Evolutionary conservation across 2,329 filamentous ascomycete species (phyloP).

Genomic region (Xylaria sp.): DNA sequence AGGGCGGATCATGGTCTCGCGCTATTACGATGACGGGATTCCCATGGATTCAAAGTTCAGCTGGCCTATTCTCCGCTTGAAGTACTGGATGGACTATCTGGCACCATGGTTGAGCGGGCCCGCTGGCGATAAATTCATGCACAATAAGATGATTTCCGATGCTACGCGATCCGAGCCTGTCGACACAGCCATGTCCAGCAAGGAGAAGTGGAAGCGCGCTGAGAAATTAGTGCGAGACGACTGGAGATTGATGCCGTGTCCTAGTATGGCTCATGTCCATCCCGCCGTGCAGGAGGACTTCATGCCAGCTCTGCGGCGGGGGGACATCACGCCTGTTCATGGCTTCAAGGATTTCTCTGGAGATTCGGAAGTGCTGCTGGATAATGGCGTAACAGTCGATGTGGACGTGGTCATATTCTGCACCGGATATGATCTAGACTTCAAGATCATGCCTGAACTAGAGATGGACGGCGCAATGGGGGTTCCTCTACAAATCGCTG

Average conservation of each 20-base stretch:
- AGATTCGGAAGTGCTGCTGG: constrained; percentile 33
- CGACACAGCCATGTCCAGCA: not conserved
- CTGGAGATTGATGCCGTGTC: constrained; percentile 37
- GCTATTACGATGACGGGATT: constrained; percentile 37
- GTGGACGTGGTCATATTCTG: constrained; percentile 43
- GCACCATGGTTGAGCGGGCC: constrained; percentile 33
- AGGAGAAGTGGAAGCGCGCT: constrained; percentile 30
- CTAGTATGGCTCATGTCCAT: constrained; percentile 38
- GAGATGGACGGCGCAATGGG: constrained; percentile 42
- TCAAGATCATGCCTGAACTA: constrained; percentile 42
- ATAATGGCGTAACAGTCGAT: constrained; percentile 33
- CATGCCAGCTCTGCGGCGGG: constrained; percentile 37
- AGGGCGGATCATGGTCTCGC: constrained; percentile 37
- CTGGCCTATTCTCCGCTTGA: constrained; percentile 40
- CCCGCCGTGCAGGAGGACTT: constrained; percentile 43
- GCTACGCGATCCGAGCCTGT: constrained; percentile 37
- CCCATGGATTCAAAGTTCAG: constrained; percentile 36
- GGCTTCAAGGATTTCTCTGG: constrained; percentile 41
- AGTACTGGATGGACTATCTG: constrained; percentile 42
- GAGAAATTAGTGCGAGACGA: constrained; percentile 33
- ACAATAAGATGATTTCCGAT: constrained; percentile 40
- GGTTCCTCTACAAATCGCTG: constrained; percentile 29
- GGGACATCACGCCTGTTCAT: constrained; percentile 34
- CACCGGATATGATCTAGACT: constrained; percentile 41
- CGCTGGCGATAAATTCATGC: constrained; percentile 35